These are phyloP conservation scores for Colletotrichum endophyticum DNA, from an alignment of 2,329 filamentous ascomycete species.

Conservation along the genomic window DNA sequence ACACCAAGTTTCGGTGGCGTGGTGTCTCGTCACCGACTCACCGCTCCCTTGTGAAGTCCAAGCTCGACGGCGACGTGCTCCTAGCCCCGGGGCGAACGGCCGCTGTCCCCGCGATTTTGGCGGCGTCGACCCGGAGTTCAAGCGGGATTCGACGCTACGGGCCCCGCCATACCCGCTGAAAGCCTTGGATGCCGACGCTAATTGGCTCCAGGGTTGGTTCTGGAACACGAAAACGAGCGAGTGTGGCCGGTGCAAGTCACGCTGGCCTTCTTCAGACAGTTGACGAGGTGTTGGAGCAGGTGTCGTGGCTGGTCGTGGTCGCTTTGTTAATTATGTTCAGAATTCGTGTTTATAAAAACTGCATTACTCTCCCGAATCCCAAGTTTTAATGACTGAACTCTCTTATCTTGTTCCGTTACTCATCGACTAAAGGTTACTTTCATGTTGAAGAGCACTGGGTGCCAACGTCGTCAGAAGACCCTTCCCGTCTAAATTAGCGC, in stretches of 20 bases:
- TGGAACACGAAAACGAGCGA: constrained; percentile 13
- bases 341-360: not conserved
- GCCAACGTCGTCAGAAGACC: not conserved
- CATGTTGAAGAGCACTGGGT: not conserved
- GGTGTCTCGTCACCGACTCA: not conserved
- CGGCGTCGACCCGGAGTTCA: constrained; percentile 16
- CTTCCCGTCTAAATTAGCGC: not conserved
- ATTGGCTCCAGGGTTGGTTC: not conserved
- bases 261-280: not conserved
- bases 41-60: not conserved
- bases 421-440: not conserved
- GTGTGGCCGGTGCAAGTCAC: constrained; percentile 6
- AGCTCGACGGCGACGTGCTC: not conserved
- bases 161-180: not conserved
- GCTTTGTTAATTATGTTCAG: not conserved
- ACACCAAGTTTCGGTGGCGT: not conserved
- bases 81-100: not conserved
- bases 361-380: too few species aligned
- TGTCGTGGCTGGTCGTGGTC: not conserved
- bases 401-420: not conserved
- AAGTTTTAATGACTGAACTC: not conserved
- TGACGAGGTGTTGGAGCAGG: not conserved
- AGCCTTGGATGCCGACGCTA: not conserved
- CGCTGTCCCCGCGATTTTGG: not conserved
- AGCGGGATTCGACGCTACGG: constrained; percentile 4